A percentile compares a stretch with the other conserved stretches of the same genome.
phyloP scores from a whole-genome alignment of 441 rosid species.

The Erysimum pusillum region DNA sequence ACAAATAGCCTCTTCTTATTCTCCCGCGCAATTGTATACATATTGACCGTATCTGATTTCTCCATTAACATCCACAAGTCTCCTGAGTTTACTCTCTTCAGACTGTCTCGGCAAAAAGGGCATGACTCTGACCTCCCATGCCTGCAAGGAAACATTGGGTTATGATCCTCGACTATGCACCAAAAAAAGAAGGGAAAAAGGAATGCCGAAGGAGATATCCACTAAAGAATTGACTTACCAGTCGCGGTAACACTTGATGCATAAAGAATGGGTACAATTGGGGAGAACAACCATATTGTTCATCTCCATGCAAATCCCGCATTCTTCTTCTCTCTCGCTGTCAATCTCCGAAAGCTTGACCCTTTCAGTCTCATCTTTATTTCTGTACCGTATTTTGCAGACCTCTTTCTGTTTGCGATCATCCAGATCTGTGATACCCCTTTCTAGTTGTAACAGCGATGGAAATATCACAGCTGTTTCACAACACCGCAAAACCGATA shows the following conservation, averaged over 20 bases:
- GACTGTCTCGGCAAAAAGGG: conserved; percentile 88
- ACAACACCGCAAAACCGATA: conserved; percentile 22
- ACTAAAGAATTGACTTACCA: conserved; percentile 57
- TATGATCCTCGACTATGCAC: neutral
- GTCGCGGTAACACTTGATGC: conserved; percentile 76
- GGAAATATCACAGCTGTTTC: conserved; percentile 83
- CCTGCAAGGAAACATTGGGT: conserved; percentile 52
- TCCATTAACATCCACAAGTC: conserved; percentile 85
- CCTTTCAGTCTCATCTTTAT: conserved; percentile 57
- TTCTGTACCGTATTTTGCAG: conserved; percentile 64
- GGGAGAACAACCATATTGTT: conserved; percentile 78
- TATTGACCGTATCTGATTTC: conserved; percentile 59
- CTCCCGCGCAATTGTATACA: conserved; percentile 60
- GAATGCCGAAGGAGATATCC: neutral
- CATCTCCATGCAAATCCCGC: conserved; percentile 92
- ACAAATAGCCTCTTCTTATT: conserved; percentile 67
- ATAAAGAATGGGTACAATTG: conserved; percentile 80
- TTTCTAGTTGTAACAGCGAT: conserved; percentile 83
- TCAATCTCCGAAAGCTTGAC: conserved; percentile 69
- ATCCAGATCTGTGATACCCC: conserved; percentile 83
- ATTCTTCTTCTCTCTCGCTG: conserved; percentile 82
- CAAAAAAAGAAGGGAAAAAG: too few species aligned
- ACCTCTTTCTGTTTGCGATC: conserved; percentile 81
- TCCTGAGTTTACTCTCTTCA: conserved; percentile 74
- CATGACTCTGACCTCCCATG: conserved; percentile 79